Base-by-base conservation (phyloP, 2,329 filamentous ascomycete genomes). In the Daldinia eschscholtzii region DNA sequence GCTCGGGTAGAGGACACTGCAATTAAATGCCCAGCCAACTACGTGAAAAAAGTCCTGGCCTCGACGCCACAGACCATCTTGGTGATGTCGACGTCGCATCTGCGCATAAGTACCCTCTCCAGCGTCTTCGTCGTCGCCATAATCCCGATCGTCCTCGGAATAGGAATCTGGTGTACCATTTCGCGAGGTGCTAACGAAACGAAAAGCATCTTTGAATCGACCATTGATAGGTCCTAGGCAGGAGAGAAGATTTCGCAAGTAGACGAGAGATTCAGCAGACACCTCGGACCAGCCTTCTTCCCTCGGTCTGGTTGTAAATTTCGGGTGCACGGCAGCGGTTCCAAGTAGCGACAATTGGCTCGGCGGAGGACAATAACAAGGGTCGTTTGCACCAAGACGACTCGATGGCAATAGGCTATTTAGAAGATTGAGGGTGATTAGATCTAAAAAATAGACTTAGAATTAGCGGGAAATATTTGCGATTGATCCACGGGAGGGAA, bases 11-110 rank as follows among this genome's bases (percentile, higher is more conserved):
- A 87, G 79, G 1, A 92, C 86, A 58, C 93, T 94, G 81, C 95
- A 98, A 77, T 95, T 96, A 79, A 98, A 94, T 0, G 93, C 92
- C 96, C 96, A 98, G 3, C 95, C 96, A 0, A 96, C 86, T 0
- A 93, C 88, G 46, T 90, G 87, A 93, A 96, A 99, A 75, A 98
- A 97, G 76, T 97, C 93, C 68, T 92, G 89, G 0, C 91, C 92
- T n/a, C 88, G 87, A 15, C 82, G 83, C 88, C 92, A 97, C 1
- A 98, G 70, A 33, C 91, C 91, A 48, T 89, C 82, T 57, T 88
- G 87, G 1, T 91, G 90, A 64, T 93, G 83, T 9, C 85, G 83
- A 6, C 88, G 85, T 50, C 84, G 82, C 39, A 94, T 80, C 9
- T 82, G 80, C 42, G 86, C 86, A 0, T 84, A 83, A 1, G 88